Conservation (phyloP, 2,329 filamentous ascomycete species). For the Penicillium expansum region DNA sequence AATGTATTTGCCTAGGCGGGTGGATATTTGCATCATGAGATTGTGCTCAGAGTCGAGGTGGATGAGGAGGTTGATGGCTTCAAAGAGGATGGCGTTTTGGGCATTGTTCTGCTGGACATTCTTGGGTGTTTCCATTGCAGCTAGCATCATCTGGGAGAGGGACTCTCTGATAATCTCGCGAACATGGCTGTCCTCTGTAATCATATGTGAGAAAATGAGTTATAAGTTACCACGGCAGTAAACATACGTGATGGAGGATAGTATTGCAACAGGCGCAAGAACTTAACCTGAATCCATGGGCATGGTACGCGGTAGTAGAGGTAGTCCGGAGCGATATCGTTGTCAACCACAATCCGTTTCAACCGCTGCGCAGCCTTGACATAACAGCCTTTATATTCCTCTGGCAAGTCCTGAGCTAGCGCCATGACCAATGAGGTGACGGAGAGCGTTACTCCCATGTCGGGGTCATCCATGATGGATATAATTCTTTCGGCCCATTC, state of each 20-base stretch:
- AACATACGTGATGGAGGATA: constrained; percentile 83
- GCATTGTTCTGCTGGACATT: constrained; percentile 99
- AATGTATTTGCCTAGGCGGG: constrained; percentile 88
- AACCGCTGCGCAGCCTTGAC: constrained; percentile 86
- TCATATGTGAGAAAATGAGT: neutral
- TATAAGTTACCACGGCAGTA: neutral
- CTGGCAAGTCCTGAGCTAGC: constrained; percentile 87
- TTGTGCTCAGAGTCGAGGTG: constrained; percentile 93
- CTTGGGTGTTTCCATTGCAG: constrained; percentile 90
- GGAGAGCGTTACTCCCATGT: constrained; percentile 90
- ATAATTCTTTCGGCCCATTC: constrained; percentile 98
- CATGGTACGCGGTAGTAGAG: constrained; percentile 99
- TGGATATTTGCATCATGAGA: constrained; percentile 93
- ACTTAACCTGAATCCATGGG: constrained; percentile 96
- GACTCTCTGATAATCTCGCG: constrained; percentile 90
- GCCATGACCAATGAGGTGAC: constrained; percentile 96
- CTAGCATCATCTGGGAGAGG: constrained; percentile 83
- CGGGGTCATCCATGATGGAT: constrained; percentile 95
- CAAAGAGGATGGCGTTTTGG: constrained; percentile 95
- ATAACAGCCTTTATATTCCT: constrained; percentile 91
- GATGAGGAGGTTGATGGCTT: constrained; percentile 97
- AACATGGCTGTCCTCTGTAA: constrained; percentile 81
- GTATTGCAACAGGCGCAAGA: constrained; percentile 88
- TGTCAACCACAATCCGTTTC: constrained; percentile 86
- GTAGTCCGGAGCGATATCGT: constrained; percentile 86